phyloP scores from a whole-genome alignment of 371 early-diverging fungal genomes.

The Syncephalastrum contaminatum region DNA sequence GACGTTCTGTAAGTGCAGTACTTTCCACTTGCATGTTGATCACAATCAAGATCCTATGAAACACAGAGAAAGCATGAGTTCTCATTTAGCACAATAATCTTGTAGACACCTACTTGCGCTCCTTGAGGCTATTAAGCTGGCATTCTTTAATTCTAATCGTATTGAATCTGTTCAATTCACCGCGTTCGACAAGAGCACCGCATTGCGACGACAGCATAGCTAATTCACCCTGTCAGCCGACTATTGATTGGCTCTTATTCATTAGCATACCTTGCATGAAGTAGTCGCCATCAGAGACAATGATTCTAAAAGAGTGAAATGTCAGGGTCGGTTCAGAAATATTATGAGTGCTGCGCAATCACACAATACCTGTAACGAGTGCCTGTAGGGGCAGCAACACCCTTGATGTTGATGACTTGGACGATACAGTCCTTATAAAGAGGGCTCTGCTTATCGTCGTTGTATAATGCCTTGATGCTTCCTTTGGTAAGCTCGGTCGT shows the following conservation, averaged over 20 bases:
- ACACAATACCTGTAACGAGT: slow-evolving; percentile 56
- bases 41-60: slow-evolving; percentile 54
- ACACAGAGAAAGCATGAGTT: not conserved
- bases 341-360: slow-evolving; percentile 11
- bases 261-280: slow-evolving; percentile 56
- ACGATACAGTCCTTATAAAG: slow-evolving; percentile 38
- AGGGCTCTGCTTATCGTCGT: slow-evolving; percentile 31
- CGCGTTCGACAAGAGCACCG: slow-evolving; percentile 47
- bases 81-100: not conserved
- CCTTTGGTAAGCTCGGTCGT: no score
- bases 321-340: not conserved
- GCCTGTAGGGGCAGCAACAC: slow-evolving; percentile 28
- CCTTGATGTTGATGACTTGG: slow-evolving; percentile 68
- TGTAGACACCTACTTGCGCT: slow-evolving; percentile 48
- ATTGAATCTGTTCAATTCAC: slow-evolving; percentile 47
- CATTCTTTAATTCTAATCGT: slow-evolving; percentile 53
- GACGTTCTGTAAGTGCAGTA: slow-evolving; percentile 29
- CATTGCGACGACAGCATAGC: slow-evolving; percentile 67
- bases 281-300: slow-evolving; percentile 69
- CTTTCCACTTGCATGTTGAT: slow-evolving; percentile 47
- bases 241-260: slow-evolving; percentile 15
- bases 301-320: slow-evolving; percentile 37
- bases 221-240: slow-evolving; percentile 14
- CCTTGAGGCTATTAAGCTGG: slow-evolving; percentile 51
- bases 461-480: slow-evolving; percentile 36